These are phyloP conservation scores for Toxicodendron radicans DNA, from an alignment of 345 rosid species.

Conservation along the genomic window DNA sequence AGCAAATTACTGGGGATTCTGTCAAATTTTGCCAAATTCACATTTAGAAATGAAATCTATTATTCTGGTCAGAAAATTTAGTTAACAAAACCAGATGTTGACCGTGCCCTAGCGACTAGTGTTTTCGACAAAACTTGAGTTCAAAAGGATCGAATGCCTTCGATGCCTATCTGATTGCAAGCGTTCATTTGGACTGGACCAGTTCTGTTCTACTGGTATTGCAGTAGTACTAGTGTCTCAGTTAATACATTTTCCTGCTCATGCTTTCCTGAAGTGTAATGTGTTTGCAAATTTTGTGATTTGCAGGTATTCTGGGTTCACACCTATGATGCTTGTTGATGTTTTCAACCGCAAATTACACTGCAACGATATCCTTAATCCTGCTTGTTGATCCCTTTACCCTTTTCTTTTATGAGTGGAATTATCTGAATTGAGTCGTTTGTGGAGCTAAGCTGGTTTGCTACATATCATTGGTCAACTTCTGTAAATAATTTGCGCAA, in stretches of 20 bases:
- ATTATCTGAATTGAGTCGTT: not conserved
- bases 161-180: no score
- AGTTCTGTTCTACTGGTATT: not conserved
- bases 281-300: not conserved
- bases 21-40: no score
- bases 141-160: no score
- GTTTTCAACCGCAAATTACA: not conserved
- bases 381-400: not conserved
- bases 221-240: not conserved
- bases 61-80: no score
- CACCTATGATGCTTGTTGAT: constrained; percentile 10
- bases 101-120: no score
- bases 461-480: not conserved
- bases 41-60: no score
- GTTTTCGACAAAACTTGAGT: no score
- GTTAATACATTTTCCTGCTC: not conserved
- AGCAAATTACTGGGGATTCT: not conserved
- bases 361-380: not conserved
- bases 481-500: not conserved
- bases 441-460: not conserved
- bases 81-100: no score
- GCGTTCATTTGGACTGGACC: no score
- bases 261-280: not conserved
- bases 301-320: constrained; percentile 30
- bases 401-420: not conserved